phyloP scores from a whole-genome alignment of 2,329 filamentous ascomycete species.

The Nigrospora sphaerica region DNA sequence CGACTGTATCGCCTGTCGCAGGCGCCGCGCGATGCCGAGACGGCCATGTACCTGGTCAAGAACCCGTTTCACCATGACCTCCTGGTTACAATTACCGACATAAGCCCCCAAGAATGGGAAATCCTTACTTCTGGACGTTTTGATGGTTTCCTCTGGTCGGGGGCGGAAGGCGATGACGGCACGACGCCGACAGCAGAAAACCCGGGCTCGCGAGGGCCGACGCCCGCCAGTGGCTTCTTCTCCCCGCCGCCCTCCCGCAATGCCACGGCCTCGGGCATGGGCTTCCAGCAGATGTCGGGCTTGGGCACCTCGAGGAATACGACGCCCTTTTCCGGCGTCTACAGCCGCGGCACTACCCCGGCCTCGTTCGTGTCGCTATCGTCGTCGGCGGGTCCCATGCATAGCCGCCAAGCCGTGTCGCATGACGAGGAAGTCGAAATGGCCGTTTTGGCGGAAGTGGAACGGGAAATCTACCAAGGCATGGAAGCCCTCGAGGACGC shows the following conservation, averaged over 20 bases:
- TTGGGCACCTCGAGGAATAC: constrained; percentile 35
- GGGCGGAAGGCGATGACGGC: constrained; percentile 59
- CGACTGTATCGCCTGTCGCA: constrained; percentile 71
- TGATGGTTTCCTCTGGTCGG: constrained; percentile 91
- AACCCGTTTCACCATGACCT: constrained; percentile 78
- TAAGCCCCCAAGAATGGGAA: constrained; percentile 92
- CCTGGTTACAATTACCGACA: constrained; percentile 77
- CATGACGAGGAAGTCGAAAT: constrained; percentile 94
- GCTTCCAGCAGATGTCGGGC: constrained; percentile 31
- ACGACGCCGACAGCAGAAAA: constrained; percentile 31
- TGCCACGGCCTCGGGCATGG: constrained; percentile 31
- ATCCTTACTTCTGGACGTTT: constrained; percentile 91
- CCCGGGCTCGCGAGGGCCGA: constrained; percentile 41
- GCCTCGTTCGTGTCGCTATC: constrained; percentile 39
- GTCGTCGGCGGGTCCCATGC: constrained; percentile 26
- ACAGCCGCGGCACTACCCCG: constrained; percentile 47
- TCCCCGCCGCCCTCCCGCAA: constrained; percentile 30
- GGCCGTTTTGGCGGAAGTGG: constrained; percentile 80
- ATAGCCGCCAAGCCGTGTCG: constrained; percentile 59
- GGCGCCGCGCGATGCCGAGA: constrained; percentile 76
- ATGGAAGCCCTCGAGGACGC: constrained; percentile 95
- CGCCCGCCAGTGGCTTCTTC: constrained; percentile 43
- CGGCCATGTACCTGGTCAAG: constrained; percentile 77
- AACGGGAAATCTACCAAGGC: constrained; percentile 84
- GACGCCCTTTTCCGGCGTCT: constrained; percentile 41